Conservation (phyloP, 2,329 filamentous ascomycete genomes). For the Ascochyta koolunga region DNA sequence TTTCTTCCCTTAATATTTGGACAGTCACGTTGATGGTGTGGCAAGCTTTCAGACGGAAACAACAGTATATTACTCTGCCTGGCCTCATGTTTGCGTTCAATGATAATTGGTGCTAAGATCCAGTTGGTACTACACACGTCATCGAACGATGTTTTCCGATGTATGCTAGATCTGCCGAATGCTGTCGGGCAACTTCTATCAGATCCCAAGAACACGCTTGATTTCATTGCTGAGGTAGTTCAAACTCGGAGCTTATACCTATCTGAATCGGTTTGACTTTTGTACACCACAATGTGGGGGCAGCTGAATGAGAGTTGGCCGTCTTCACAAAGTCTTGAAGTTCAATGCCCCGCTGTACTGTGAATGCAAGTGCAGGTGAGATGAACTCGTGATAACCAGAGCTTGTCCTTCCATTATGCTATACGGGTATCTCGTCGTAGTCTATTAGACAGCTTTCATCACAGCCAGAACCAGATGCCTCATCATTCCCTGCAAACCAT, state of each 20-base stretch:
- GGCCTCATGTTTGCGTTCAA: not conserved
- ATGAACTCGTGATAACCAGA: not conserved
- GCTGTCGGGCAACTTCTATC: not conserved
- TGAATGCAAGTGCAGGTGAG: not conserved
- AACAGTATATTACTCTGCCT: not conserved
- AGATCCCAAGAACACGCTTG: not conserved
- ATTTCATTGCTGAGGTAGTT: no score
- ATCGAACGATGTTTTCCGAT: not conserved
- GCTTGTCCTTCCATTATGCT: slow-evolving; percentile 10
- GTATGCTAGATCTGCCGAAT: not conserved
- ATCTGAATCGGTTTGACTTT: no score
- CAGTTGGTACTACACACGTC: not conserved
- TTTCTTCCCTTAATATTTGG: not conserved
- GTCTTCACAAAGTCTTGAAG: no score
- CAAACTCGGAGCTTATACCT: no score
- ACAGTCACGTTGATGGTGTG: not conserved
- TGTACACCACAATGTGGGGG: no score
- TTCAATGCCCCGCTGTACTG: not conserved
- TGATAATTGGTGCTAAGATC: not conserved
- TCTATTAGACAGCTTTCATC: slow-evolving; percentile 7
- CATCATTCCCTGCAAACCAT: not conserved
- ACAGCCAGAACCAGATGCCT: slow-evolving; percentile 4
- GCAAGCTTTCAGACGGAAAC: not conserved
- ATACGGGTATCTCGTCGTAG: slow-evolving; percentile 14
- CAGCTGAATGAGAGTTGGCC: no score